These are phyloP conservation scores for Asterophora lycoperdoides DNA, from an alignment of 768 basidiomycete genomes.

Conservation along the genomic window DNA sequence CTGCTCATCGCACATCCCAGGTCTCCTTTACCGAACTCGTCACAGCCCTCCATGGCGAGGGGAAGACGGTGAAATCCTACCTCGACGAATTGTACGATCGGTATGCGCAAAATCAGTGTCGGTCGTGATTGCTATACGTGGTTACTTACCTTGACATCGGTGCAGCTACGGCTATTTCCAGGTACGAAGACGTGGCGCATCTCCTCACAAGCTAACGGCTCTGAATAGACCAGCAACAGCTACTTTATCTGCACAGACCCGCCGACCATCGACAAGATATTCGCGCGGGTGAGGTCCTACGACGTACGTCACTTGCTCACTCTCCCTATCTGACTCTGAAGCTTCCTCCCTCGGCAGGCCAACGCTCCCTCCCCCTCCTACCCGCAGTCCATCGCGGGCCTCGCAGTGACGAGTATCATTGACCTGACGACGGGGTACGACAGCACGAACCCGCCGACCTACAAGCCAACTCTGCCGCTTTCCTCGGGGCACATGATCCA, in stretches of 20 bases:
- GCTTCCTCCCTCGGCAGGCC: conserved; percentile 4
- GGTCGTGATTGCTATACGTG: too few species aligned
- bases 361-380: conserved; percentile 36
- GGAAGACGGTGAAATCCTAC: conserved; percentile 51
- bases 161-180: conserved; percentile 75
- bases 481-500: conserved; percentile 87
- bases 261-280: conserved; percentile 62
- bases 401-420: conserved; percentile 57
- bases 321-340: neutral
- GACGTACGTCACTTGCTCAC: conserved; percentile 26
- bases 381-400: conserved; percentile 55
- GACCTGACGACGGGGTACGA: conserved; percentile 81
- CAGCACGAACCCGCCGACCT: conserved; percentile 64
- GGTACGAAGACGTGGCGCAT: conserved; percentile 30
- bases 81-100: conserved; percentile 59
- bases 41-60: conserved; percentile 42
- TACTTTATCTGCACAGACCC: conserved; percentile 77
- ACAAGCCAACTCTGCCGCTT: conserved; percentile 57
- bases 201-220: neutral
- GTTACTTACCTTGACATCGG: neutral
- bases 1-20: conserved; percentile 30
- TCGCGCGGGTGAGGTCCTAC: conserved; percentile 59
- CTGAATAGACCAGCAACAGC: conserved; percentile 66
- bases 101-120: conserved; percentile 29
- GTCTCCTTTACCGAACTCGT: conserved; percentile 68